Evolutionary conservation across 768 basidiomycete species (phyloP).

Genomic region (Lentinula detonsa): DNA sequence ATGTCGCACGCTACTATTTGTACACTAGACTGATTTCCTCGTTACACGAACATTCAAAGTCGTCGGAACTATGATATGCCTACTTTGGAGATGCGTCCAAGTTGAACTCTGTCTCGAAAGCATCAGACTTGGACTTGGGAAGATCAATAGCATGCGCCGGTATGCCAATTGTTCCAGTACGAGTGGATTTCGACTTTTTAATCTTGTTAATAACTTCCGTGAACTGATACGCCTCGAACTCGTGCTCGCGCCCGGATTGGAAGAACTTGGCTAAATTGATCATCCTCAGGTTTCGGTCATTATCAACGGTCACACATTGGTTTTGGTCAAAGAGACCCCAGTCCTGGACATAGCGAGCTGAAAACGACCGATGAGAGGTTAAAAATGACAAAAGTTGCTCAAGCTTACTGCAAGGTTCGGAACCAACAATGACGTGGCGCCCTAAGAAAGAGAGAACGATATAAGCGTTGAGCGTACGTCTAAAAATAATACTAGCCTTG

Average conservation of each 20-base stretch:
- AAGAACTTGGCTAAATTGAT: not conserved
- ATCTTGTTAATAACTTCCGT: not conserved
- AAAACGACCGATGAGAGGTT: too few relatives aligned
- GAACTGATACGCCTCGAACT: not conserved
- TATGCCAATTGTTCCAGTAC: not conserved
- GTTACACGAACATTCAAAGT: too few relatives aligned
- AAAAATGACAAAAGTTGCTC: too few relatives aligned
- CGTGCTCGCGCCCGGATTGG: not conserved
- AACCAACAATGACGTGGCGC: not conserved
- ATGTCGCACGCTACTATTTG: too few relatives aligned
- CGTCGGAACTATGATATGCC: too few relatives aligned
- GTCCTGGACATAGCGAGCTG: not conserved
- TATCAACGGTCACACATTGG: not conserved
- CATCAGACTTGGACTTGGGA: not conserved
- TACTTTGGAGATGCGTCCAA: not conserved
- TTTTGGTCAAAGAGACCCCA: not conserved
- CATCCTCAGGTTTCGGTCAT: not conserved
- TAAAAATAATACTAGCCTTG: not conserved
- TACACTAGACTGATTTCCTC: too few relatives aligned
- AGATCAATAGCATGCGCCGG: not conserved
- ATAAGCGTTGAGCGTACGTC: too few relatives aligned
- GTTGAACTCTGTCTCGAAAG: not conserved
- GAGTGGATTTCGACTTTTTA: not conserved
- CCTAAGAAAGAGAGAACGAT: not conserved
- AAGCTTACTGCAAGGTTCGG: not conserved